phyloP scores from a whole-genome alignment of 768 basidiomycete species.

The Tylopilus sp. region DNA sequence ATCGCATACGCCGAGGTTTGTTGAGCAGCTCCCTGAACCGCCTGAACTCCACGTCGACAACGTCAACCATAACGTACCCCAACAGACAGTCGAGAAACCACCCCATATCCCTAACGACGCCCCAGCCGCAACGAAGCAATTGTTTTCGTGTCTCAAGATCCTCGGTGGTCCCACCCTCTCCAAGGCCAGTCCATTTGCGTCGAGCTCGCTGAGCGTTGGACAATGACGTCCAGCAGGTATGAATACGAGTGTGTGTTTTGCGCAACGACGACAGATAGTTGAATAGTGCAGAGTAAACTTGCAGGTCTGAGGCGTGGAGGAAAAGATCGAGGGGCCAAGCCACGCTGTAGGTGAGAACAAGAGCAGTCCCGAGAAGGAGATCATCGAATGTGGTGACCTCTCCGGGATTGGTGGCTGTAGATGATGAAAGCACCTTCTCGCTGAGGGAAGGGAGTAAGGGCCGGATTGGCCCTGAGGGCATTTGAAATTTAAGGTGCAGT shows the following conservation, averaged over 20 bases:
- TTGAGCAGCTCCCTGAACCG: constrained; percentile 60
- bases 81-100: constrained; percentile 87
- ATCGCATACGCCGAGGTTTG: constrained; percentile 20
- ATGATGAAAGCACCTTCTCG: constrained; percentile 38
- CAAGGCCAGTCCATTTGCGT: constrained; percentile 80
- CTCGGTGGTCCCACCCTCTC: constrained; percentile 78
- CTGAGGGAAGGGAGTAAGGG: constrained; percentile 77
- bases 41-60: constrained; percentile 80
- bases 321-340: constrained; percentile 91
- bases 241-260: constrained; percentile 77
- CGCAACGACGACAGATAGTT: constrained; percentile 80
- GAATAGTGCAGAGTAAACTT: constrained; percentile 73
- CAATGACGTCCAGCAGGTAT: constrained; percentile 79
- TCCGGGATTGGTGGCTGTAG: constrained; percentile 33
- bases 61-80: constrained; percentile 87
- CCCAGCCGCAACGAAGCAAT: constrained; percentile 81
- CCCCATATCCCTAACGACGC: constrained; percentile 80
- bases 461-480: constrained; percentile 79
- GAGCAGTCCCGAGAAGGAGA: constrained; percentile 74
- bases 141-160: constrained; percentile 62
- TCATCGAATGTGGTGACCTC: constrained; percentile 62
- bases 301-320: constrained; percentile 70
- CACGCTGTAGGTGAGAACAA: constrained; percentile 66
- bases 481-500: constrained; percentile 64
- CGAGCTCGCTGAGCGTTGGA: constrained; percentile 84